These are phyloP conservation scores for Dictyostelium brefeldianum DNA, from an alignment of 78 protist species.

Conservation along the genomic window DNA sequence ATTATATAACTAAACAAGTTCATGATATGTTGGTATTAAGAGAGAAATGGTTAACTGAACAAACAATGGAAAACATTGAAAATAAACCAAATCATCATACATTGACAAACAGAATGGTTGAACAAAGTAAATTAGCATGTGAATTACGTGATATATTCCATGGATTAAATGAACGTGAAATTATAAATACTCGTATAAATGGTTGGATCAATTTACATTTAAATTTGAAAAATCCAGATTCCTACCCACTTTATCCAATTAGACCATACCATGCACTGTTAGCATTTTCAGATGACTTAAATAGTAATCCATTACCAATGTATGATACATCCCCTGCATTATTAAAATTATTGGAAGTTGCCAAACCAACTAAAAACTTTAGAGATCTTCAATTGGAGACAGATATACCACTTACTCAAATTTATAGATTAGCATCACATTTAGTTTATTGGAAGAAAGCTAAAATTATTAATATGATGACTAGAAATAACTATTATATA, in stretches of 20 bases:
- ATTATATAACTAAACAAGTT: slow-evolving; percentile 58
- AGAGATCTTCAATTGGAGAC: slow-evolving; percentile 80
- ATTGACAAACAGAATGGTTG: slow-evolving; percentile 45
- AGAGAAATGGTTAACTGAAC: slow-evolving; percentile 74
- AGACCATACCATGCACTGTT: slow-evolving; percentile 84
- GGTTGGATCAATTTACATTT: slow-evolving; percentile 61
- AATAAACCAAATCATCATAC: slow-evolving; percentile 62
- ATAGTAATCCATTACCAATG: slow-evolving; percentile 17
- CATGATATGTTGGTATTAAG: slow-evolving; percentile 55
- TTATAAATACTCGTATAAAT: slow-evolving; percentile 32
- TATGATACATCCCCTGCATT: slow-evolving; percentile 68
- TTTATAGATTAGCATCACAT: slow-evolving; percentile 80
- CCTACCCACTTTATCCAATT: slow-evolving; percentile 62
- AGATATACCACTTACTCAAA: slow-evolving; percentile 69
- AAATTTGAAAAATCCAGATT: slow-evolving; percentile 44
- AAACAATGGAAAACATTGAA: slow-evolving; percentile 13
- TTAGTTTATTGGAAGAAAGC: slow-evolving; percentile 83
- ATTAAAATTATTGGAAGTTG: slow-evolving; percentile 46
- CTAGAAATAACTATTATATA: slow-evolving; percentile 68
- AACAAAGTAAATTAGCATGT: slow-evolving; percentile 23
- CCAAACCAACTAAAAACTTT: slow-evolving; percentile 80
- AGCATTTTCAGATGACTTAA: not conserved
- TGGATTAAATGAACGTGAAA: slow-evolving; percentile 4
- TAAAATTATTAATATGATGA: slow-evolving; percentile 78
- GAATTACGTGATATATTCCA: slow-evolving; percentile 63